Conservation (phyloP, 345 rosid genomes). For the Pistacia vera region DNA sequence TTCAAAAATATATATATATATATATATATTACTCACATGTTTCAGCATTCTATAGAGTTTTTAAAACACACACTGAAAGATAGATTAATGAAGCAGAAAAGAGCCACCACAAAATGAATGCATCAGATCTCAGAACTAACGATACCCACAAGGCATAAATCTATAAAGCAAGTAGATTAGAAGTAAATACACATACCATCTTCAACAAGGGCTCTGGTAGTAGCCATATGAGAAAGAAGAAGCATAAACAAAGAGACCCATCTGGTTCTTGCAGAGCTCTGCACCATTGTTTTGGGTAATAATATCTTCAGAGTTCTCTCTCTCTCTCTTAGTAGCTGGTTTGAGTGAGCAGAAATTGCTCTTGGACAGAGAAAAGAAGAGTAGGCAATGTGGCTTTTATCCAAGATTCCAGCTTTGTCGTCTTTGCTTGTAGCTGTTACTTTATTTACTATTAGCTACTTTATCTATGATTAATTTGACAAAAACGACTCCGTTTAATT, state of each 20-base stretch:
- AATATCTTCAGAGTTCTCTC: conserved; percentile 13
- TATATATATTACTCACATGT: no score
- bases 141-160: conserved; percentile 20
- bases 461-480: background rate
- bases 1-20: background rate
- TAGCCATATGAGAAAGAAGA: conserved; percentile 38
- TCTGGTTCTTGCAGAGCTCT: conserved; percentile 33
- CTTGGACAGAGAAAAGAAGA: conserved; percentile 24
- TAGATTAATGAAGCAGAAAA: background rate
- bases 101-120: background rate
- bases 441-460: background rate
- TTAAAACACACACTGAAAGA: background rate
- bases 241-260: conserved; percentile 42
- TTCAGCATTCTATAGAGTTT: background rate
- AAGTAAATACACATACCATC: conserved; percentile 55
- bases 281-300: conserved; percentile 37
- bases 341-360: conserved; percentile 15
- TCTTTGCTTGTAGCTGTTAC: conserved; percentile 12
- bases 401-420: conserved; percentile 41
- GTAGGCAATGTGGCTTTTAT: conserved; percentile 46
- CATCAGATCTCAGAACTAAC: conserved; percentile 32
- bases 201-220: conserved; percentile 41
- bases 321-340: conserved; percentile 7
- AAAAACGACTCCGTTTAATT: background rate
- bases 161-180: background rate